Evolutionary conservation across 2,329 filamentous ascomycete genomes (phyloP), one percentile per base, ranked within the genome.

Genomic region (Neurospora sp.): DNA sequence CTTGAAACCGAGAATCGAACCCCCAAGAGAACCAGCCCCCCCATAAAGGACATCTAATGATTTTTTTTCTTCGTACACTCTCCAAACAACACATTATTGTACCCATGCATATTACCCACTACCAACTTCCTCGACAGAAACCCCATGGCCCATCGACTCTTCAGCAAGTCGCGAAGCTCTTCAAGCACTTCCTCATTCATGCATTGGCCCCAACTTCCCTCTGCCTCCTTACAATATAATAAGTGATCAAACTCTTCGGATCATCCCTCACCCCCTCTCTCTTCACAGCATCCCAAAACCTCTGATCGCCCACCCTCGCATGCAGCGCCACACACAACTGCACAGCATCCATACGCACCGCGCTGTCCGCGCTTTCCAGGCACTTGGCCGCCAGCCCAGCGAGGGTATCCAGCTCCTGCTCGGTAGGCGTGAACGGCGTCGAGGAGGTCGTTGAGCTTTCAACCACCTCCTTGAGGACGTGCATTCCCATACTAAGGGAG

Each of bases 281-380:
- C 70, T 83, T 86, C 75, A 93, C 83, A 33, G 85, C 84, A 40
- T 85, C 85, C 91, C 91, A 95, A 77, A 94, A 94, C 38, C 76
- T 76, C 10, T 75, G 79, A 69, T 89, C 87, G 12, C 88, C 88
- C 8, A 90, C 83, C 11, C 86, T 80, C 66, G 84, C 83, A 77
- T 93, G 90, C 71, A 93, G 80, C 70, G 89, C 88, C 36, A 93
- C 88, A 75, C 91, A 93, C n/a, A 93, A 83, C 77, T 92, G 88
- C 66, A 93, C 89, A n/a, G 91, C 90, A 71, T 92, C 91, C 84
- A 92, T 91, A 52, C 88, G 83, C 8, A 90, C 88, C 6, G 85
- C 87, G 66, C 86, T 88, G 75, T 89, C 87, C 36, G 81, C 77
- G 72, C 86, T 88, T 72, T 88, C 87, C 19, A 90, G 82, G 73